A percentile compares a stretch with the other conserved stretches of the same genome.
These are phyloP conservation scores for Uronychia setigera DNA, from an alignment of 73 alveolate species.

Conservation along the genomic window DNA sequence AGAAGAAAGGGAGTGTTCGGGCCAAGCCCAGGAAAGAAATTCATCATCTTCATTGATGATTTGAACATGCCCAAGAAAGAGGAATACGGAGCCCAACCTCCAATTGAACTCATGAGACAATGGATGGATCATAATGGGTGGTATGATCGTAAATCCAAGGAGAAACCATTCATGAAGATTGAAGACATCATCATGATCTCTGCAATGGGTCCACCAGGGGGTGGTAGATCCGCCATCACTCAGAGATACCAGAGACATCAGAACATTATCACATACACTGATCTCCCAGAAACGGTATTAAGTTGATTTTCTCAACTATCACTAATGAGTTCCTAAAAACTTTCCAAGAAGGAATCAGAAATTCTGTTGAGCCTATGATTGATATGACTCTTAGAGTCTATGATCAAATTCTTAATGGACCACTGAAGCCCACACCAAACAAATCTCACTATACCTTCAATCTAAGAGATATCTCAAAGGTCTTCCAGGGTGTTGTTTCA, in stretches of 20 bases:
- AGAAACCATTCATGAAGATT: conserved; percentile 88
- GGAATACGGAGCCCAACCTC: conserved; percentile 99
- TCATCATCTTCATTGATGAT: conserved; percentile 99
- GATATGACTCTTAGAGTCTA: conserved; percentile 89
- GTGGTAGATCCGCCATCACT: conserved; percentile 99
- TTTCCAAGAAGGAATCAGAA: conserved; percentile 70
- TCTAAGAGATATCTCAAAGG: conserved; percentile 98
- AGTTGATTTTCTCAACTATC: conserved; percentile 92
- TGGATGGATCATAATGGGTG: conserved; percentile 99
- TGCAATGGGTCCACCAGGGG: conserved; percentile 99
- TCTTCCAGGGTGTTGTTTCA: conserved; percentile 92
- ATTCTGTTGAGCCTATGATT: conserved; percentile 70
- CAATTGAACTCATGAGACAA: conserved; percentile 99
- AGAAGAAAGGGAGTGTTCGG: conserved; percentile 98
- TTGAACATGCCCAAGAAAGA: conserved; percentile 99
- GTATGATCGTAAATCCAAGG: conserved; percentile 98
- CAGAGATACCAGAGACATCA: conserved; percentile 97
- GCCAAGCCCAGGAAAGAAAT: conserved; percentile 99
- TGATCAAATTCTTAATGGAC: conserved; percentile 91
- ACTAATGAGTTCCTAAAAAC: conserved; percentile 79
- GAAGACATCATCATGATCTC: conserved; percentile 96
- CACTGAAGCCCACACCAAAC: conserved; percentile 98
- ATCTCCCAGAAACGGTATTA: conserved; percentile 94
- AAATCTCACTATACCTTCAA: conserved; percentile 99
- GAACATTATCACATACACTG: conserved; percentile 97